These are phyloP conservation scores for Gossypium trilobum DNA, from an alignment of 441 rosid genomes.

Conservation along the genomic window DNA sequence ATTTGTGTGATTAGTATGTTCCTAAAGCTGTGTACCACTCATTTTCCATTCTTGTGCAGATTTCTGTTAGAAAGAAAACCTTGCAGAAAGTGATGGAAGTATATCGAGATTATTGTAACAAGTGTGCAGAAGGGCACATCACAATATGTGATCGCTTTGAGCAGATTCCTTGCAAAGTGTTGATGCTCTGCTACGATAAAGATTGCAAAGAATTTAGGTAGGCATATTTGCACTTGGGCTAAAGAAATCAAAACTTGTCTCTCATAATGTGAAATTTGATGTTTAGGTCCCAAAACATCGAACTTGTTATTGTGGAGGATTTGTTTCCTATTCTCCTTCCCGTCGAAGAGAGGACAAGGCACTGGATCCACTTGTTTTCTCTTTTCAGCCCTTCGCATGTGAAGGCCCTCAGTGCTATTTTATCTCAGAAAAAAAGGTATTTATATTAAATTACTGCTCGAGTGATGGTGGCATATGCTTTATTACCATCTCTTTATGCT, in stretches of 20 bases:
- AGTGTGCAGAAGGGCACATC: conserved; percentile 63
- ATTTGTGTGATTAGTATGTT: background rate
- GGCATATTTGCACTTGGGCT: conserved; percentile 20
- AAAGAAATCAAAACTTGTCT: background rate
- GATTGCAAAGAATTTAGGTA: conserved; percentile 79
- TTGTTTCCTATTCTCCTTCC: conserved; percentile 61
- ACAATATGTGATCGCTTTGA: conserved; percentile 52
- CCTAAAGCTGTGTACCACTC: conserved; percentile 6
- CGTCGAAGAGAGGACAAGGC: conserved; percentile 61
- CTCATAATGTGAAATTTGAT: conserved; percentile 9
- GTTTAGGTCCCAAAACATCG: conserved; percentile 66
- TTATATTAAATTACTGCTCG: conserved; percentile 13
- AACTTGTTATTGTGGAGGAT: conserved; percentile 61
- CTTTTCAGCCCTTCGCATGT: conserved; percentile 59
- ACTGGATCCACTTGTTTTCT: conserved; percentile 73
- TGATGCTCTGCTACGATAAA: conserved; percentile 74
- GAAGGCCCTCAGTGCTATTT: conserved; percentile 60
- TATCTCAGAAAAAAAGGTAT: conserved; percentile 77
- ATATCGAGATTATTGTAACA: conserved; percentile 69
- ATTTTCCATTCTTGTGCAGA: conserved; percentile 31
- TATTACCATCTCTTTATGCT: conserved; percentile 19
- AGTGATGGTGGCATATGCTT: conserved; percentile 15
- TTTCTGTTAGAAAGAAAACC: conserved; percentile 75
- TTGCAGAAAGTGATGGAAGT: conserved; percentile 67
- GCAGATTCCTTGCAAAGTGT: conserved; percentile 72